Base-by-base conservation (phyloP, 331 rosid genomes). In the Cydonia oblonga region DNA sequence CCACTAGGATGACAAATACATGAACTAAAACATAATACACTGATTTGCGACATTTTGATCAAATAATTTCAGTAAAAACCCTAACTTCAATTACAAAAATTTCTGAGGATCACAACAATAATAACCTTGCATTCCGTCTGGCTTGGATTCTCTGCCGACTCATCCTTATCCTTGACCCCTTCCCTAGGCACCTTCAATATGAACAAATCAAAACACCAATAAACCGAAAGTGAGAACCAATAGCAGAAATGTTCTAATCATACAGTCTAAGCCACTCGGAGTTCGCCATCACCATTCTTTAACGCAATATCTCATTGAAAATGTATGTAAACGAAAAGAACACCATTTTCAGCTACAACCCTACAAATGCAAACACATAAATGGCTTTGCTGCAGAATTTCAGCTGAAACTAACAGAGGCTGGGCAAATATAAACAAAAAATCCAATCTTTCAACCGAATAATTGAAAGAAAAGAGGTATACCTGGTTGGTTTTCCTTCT, bases 81-180 rank as follows among this genome's bases (percentile, higher is more conserved):
- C 19, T 28, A 77, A 32, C 51, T 69, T 56, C 76, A 73, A 78
- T 20, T 38, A 10, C 74, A 35, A 79, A 40, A 53, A 14, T 23
- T 35, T 33, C 32, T 66, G 61, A 75, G 28, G 23, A 56, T 73
- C 70, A 73, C 59, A 68, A 73, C 24, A 71, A 75, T 23, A 71
- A 79, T 66, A 70, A 95, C 99, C 99, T 95, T 95, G 99, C 99
- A 95, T 81, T 89, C 96, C 44, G 84, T 72, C 78, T 66, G 86
- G 70, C 86, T 80, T 1, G 83, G 64, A 71, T 65, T 84, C 72
- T 87, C 96, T 54, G 84, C 30, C 24, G 79, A 63, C 66, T 95
- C 97, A 16, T 88, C 89, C 83, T 84, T 85, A 19, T 88, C 89
- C 83, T 83, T 85, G 28, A 57, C 68, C 79, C 76, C 82, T 78